Percentiles rank a stretch among this genome's conserved stretches.
Conservation (phyloP, 1,139 yeast genomes). For the Saccharomycopsis hybrid region DNA sequence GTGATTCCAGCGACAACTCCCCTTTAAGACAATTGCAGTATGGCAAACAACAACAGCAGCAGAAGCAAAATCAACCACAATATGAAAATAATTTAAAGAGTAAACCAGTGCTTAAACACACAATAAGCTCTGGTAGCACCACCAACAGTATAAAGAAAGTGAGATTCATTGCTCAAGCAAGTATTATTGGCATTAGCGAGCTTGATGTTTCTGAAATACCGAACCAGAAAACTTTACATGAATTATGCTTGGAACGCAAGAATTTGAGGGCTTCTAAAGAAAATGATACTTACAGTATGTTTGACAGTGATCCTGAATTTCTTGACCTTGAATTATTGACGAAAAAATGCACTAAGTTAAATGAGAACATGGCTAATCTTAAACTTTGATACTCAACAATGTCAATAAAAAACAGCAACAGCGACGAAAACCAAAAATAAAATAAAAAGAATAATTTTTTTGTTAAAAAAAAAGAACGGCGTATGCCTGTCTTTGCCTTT, state of each 20-base stretch:
- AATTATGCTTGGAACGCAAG: slow-evolving; percentile 15
- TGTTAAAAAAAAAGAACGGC: no score
- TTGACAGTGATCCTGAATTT: slow-evolving; percentile 19
- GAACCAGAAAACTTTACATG: slow-evolving; percentile 18
- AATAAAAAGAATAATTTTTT: not conserved
- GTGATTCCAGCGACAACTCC: slow-evolving; percentile 3
- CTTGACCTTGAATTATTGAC: slow-evolving; percentile 16
- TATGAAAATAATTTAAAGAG: no score
- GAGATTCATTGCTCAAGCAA: slow-evolving; percentile 1
- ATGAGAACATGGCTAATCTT: slow-evolving; percentile 1
- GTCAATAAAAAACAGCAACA: not conserved
- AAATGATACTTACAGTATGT: slow-evolving; percentile 4
- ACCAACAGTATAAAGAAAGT: slow-evolving; percentile 9
- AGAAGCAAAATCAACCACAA: no score
- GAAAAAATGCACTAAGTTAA: slow-evolving; percentile 7
- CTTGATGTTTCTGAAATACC: slow-evolving; percentile 3
- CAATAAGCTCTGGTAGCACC: not conserved
- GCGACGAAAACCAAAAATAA: not conserved
- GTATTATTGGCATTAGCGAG: slow-evolving; percentile 18
- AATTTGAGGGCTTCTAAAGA: not conserved
- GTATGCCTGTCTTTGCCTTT: not conserved
- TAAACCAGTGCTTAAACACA: no score
- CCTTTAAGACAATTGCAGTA: not conserved
- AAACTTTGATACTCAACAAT: not conserved
- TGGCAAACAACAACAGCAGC: no score